phyloP scores from a whole-genome alignment of 176 grass and related monocot genomes.

The Zizania latifolia region DNA sequence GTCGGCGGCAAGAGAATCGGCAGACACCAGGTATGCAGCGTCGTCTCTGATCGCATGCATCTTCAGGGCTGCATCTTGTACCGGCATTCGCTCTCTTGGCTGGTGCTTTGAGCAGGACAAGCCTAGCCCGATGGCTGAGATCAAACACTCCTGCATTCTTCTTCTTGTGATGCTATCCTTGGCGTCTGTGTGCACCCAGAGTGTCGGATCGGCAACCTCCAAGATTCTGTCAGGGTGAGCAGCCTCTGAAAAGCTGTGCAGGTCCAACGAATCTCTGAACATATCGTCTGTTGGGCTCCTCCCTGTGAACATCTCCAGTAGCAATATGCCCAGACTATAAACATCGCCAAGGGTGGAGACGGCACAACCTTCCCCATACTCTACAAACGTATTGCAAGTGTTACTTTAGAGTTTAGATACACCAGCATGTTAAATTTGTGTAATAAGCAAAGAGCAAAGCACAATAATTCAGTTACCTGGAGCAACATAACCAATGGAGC shows the following conservation, averaged over 20 bases:
- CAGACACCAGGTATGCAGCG: not conserved
- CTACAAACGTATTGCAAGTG: not conserved
- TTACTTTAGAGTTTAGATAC: too few species aligned
- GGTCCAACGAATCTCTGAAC: not conserved
- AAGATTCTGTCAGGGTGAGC: not conserved
- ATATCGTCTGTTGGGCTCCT: conserved; percentile 9
- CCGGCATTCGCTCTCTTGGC: not conserved
- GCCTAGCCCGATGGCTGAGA: not conserved
- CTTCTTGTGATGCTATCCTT: not conserved
- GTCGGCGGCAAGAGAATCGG: not conserved
- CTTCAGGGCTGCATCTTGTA: not conserved
- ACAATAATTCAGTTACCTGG: conserved; percentile 20
- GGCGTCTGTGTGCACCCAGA: not conserved
- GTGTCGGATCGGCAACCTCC: not conserved
- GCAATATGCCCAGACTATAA: conserved; percentile 3
- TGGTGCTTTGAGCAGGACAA: not conserved
- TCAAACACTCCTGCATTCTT: not conserved
- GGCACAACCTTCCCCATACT: not conserved
- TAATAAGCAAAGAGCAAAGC: too few species aligned
- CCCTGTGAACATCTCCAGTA: conserved; percentile 29
- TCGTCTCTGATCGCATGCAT: not conserved
- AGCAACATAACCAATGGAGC: conserved; percentile 41
- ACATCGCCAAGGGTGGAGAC: conserved; percentile 1
- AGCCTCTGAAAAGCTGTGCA: not conserved
- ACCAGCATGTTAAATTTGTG: too few species aligned